Evolutionary conservation across 768 basidiomycete genomes (phyloP).

Genomic region (Lactarius hengduanensis): DNA sequence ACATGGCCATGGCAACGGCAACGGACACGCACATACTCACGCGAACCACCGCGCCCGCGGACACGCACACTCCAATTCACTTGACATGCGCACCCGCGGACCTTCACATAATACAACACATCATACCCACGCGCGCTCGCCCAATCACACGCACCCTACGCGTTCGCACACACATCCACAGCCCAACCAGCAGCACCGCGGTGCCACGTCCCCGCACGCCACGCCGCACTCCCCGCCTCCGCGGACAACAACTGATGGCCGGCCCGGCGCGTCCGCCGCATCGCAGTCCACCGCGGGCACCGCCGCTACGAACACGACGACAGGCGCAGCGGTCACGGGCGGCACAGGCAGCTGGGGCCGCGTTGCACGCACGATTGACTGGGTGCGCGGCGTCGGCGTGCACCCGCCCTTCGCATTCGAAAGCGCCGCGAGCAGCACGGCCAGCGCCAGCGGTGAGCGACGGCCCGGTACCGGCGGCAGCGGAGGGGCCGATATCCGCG

Average conservation of each 20-base stretch:
- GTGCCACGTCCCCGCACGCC: conserved; percentile 13
- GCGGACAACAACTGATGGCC: not conserved
- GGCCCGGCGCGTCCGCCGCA: conserved; percentile 19
- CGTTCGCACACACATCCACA: conserved; percentile 26
- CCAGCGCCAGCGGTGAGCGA: conserved; percentile 16
- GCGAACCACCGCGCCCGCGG: conserved; percentile 15
- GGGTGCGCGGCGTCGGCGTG: conserved; percentile 28
- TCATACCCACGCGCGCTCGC: conserved; percentile 14
- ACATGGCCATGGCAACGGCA: conserved; percentile 6
- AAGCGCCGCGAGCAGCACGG: conserved; percentile 23
- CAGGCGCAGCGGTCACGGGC: conserved; percentile 1
- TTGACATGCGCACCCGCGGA: conserved; percentile 17
- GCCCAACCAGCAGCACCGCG: not conserved
- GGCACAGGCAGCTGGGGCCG: conserved; percentile 25
- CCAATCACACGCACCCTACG: conserved; percentile 3
- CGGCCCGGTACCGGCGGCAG: conserved; percentile 1
- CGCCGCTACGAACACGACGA: conserved; percentile 12
- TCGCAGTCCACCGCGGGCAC: conserved; percentile 27
- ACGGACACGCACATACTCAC: conserved; percentile 17
- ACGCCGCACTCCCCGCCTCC: conserved; percentile 15
- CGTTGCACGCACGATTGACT: conserved; percentile 19
- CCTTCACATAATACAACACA: conserved; percentile 6
- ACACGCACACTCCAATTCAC: conserved; percentile 5
- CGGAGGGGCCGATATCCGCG: conserved; percentile 17
- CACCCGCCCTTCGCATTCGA: conserved; percentile 30